Percentiles rank a stretch among this genome's conserved stretches.
These are phyloP conservation scores for Cubamyces lactineus DNA, from an alignment of 768 basidiomycete species.

Conservation along the genomic window DNA sequence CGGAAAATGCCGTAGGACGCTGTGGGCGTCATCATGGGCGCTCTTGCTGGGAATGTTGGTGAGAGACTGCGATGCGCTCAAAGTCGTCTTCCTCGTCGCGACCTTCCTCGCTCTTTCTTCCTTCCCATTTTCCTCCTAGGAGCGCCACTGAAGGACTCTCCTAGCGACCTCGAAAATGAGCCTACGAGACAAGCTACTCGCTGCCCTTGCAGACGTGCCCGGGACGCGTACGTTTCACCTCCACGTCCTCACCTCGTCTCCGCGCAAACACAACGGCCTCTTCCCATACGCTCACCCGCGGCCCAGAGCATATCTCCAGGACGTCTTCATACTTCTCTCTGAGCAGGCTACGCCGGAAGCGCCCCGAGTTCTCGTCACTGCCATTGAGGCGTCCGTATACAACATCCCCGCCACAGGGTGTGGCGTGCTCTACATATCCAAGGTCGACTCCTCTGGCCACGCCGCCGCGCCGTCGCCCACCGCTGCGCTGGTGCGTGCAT, in stretches of 20 bases:
- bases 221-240: conserved; percentile 75
- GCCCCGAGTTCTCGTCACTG: conserved; percentile 69
- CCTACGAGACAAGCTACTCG: conserved; percentile 67
- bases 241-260: conserved; percentile 71
- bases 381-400: conserved; percentile 80
- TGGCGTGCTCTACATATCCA: conserved; percentile 86
- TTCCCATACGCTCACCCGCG: conserved; percentile 76
- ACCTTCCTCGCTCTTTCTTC: neutral
- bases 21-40: conserved; percentile 16
- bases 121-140: neutral
- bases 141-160: neutral
- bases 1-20: conserved; percentile 11
- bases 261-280: conserved; percentile 66
- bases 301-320: conserved; percentile 70
- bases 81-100: neutral
- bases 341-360: conserved; percentile 55
- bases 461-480: conserved; percentile 67
- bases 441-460: conserved; percentile 93
- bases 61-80: conserved; percentile 10
- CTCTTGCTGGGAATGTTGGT: conserved; percentile 18
- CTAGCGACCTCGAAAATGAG: conserved; percentile 35
- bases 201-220: conserved; percentile 56
- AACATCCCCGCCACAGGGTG: conserved; percentile 67
- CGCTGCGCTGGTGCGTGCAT: conserved; percentile 61
- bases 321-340: conserved; percentile 76